Conservation (phyloP, 768 basidiomycete genomes). For the Boletellus ananiceps region DNA sequence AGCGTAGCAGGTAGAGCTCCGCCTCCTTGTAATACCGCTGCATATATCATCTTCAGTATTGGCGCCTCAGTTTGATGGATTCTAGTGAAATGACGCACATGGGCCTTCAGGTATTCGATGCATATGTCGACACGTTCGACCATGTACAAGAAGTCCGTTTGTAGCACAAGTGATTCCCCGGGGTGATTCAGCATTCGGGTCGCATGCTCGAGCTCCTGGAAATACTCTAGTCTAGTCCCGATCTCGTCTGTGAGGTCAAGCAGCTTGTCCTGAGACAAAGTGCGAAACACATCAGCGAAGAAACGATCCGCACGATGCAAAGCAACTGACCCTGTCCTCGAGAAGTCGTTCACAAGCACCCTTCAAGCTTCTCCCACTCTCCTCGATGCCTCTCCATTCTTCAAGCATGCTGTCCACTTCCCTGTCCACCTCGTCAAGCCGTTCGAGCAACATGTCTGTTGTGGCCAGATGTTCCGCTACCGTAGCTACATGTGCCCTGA, state of each 20-base stretch:
- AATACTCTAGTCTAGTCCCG: constrained; percentile 78
- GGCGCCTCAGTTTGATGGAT: neutral
- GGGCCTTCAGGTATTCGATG: constrained; percentile 81
- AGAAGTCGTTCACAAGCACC: constrained; percentile 86
- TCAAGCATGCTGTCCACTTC: constrained; percentile 80
- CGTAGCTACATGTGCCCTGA: constrained; percentile 76
- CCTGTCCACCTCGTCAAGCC: constrained; percentile 66
- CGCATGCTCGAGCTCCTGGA: constrained; percentile 89
- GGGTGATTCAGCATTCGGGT: constrained; percentile 93
- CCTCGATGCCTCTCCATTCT: constrained; percentile 85
- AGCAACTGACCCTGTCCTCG: constrained; percentile 72
- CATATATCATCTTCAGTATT: constrained; percentile 2
- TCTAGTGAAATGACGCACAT: constrained; percentile 50
- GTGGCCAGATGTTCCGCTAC: constrained; percentile 72
- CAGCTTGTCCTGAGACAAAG: constrained; percentile 57
- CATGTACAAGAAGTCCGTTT: constrained; percentile 92
- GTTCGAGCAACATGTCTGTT: constrained; percentile 69
- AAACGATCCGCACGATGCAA: neutral
- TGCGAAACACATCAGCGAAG: constrained; percentile 1
- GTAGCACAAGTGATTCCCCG: constrained; percentile 85
- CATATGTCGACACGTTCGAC: constrained; percentile 94
- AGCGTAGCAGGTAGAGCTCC: constrained; percentile 91
- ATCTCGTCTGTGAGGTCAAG: constrained; percentile 82
- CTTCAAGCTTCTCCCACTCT: constrained; percentile 86
- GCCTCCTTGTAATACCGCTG: constrained; percentile 91